phyloP scores from a whole-genome alignment of 331 rosid species.

The Telfairia occidentalis region DNA sequence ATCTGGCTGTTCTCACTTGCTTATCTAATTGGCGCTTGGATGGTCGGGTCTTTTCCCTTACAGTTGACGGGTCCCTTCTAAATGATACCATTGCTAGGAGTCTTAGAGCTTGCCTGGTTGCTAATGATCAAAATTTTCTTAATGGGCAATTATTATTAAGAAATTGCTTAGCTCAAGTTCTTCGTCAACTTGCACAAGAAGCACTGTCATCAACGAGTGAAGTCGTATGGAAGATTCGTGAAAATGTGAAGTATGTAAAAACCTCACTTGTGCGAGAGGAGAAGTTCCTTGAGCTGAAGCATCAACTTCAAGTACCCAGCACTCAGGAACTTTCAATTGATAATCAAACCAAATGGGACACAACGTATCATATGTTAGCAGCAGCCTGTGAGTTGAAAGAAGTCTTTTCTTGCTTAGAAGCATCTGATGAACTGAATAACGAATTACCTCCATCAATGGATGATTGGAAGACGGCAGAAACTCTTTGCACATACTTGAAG shows the following conservation, averaged over 20 bases:
- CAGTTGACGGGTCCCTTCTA: slow-evolving; percentile 50
- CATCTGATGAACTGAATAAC: slow-evolving; percentile 44
- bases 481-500: slow-evolving; percentile 53
- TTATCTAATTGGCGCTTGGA: slow-evolving; percentile 75
- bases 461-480: slow-evolving; percentile 71
- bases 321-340: slow-evolving; percentile 45
- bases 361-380: slow-evolving; percentile 72
- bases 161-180: slow-evolving; percentile 73
- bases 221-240: slow-evolving; percentile 53
- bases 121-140: slow-evolving; percentile 55
- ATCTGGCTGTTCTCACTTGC: slow-evolving; percentile 49
- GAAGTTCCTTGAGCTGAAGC: slow-evolving; percentile 62
- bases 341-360: slow-evolving; percentile 64
- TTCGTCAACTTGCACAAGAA: slow-evolving; percentile 54
- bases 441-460: slow-evolving; percentile 35
- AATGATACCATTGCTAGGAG: slow-evolving; percentile 44
- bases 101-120: slow-evolving; percentile 52
- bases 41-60: slow-evolving; percentile 47
- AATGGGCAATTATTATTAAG: slow-evolving; percentile 63
- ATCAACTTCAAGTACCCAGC: slow-evolving; percentile 68
- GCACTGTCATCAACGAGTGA: slow-evolving; percentile 35
- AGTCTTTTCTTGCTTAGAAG: slow-evolving; percentile 68
- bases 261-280: slow-evolving; percentile 51
- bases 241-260: slow-evolving; percentile 64
- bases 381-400: slow-evolving; percentile 77